Base-by-base conservation (phyloP, 2,329 filamentous ascomycete genomes). In the Aurifilum marmelostoma region DNA sequence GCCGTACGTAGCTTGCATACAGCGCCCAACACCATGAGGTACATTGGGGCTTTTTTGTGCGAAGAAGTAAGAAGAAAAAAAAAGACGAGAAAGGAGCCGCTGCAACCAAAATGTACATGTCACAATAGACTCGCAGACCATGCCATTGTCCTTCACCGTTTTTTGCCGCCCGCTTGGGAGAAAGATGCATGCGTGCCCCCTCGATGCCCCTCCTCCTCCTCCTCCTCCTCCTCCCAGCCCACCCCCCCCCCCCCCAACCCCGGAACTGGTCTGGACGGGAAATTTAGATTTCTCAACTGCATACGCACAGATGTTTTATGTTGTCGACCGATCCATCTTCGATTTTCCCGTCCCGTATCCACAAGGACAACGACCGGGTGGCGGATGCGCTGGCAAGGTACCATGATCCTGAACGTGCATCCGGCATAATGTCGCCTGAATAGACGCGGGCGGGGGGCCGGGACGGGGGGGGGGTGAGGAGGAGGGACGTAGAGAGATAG, bases 251-350 rank as follows among this genome's bases (percentile, higher is more conserved):
- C 34, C 9, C 39, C 39, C 39, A 18, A 2, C 37, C 37, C 37
- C 14, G 21, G 43, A 7, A 9, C 43, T 47, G 43, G 43, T n/a
- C 21, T n/a, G n/a, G 11, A 37, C 34, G 8, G 39, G 34, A n/a
- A 29, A 3, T 21, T 11, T 34, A 39, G 21, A 27, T 12, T 63
- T 43, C 37, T 63, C 61, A 43, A 63, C 37, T 63, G 61, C 37
- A 63, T 47, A 24, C 61, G 41, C 61, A 63, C 41, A 47, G 61
- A 63, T 63, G 61, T 47, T 56, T 41, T n/a, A 63, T 63, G 61
- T 47, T 29, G 50, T 41, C 34, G 63, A 65, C 41, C 50, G 63
- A 65, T 65, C 63, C 27, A 43, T 18, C 52, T 41, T 58, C 52
- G 34, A 29, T 29, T 47, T 47, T 43, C 29, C 37, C 37, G 27